phyloP scores from a whole-genome alignment of 1,284 basidiomycete genomes.

The Ceratobasidium papillatum region DNA sequence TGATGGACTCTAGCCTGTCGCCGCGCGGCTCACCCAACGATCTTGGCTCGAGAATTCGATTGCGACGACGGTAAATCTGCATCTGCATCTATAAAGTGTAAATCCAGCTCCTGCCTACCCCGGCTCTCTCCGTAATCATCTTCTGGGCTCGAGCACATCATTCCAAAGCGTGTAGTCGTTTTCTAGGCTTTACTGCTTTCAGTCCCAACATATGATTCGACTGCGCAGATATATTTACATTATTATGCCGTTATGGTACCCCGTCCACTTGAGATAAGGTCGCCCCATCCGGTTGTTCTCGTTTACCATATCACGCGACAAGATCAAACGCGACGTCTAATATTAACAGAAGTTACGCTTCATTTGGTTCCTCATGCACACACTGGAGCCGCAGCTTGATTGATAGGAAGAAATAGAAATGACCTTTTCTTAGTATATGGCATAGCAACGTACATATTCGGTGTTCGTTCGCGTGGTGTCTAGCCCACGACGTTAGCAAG shows the following conservation, averaged over 20 bases:
- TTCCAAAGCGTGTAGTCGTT: neutral
- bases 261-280: neutral
- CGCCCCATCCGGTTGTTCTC: neutral
- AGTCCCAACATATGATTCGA: neutral
- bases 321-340: neutral
- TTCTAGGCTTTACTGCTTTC: neutral
- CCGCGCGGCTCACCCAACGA: neutral
- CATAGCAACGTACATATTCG: neutral
- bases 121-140: neutral
- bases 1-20: slow-evolving; percentile 10
- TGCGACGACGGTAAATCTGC: slow-evolving; percentile 11
- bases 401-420: neutral
- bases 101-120: neutral
- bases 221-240: slow-evolving; percentile 1
- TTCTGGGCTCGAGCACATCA: slow-evolving; percentile 19
- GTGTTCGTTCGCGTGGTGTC: neutral
- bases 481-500: neutral
- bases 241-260: neutral
- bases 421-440: neutral
- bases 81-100: slow-evolving; percentile 22
- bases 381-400: neutral
- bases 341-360: neutral
- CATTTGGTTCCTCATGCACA: neutral
- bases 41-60: slow-evolving; percentile 5
- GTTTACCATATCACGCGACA: neutral